These are phyloP conservation scores for Skeletonema menzelii DNA, from an alignment of 108 stramenopile genomes.

Conservation along the genomic window DNA sequence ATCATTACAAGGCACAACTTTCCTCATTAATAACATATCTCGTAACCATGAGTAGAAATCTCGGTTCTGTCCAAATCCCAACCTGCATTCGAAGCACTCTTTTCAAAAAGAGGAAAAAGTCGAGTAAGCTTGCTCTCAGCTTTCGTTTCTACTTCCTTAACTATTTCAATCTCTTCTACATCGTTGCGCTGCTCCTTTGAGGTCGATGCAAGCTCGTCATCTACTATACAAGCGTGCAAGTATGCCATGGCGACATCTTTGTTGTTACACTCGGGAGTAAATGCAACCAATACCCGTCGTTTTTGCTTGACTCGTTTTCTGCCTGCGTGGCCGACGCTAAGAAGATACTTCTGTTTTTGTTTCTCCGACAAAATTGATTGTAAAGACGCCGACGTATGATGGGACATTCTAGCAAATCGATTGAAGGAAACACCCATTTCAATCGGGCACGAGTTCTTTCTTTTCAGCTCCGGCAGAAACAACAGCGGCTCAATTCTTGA, in stretches of 20 bases:
- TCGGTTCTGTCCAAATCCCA: slow-evolving; percentile 51
- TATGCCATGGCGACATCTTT: slow-evolving; percentile 65
- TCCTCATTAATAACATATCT: slow-evolving; percentile 24
- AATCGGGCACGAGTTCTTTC: slow-evolving; percentile 40
- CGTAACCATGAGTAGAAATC: slow-evolving; percentile 31
- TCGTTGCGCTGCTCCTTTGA: slow-evolving; percentile 10
- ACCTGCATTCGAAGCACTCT: slow-evolving; percentile 22
- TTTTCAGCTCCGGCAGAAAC: slow-evolving; percentile 50
- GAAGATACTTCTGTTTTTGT: slow-evolving; percentile 29
- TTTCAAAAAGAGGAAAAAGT: slow-evolving; percentile 43
- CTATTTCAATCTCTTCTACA: slow-evolving; percentile 9
- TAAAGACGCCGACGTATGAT: slow-evolving; percentile 11
- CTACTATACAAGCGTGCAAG: slow-evolving; percentile 56
- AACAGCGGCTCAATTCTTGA: slow-evolving; percentile 69
- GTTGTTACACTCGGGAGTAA: slow-evolving; percentile 41
- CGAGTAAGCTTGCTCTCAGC: slow-evolving; percentile 6
- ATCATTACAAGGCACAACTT: background rate
- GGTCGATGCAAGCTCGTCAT: slow-evolving; percentile 14
- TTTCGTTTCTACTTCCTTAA: slow-evolving; percentile 21
- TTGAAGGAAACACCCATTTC: slow-evolving; percentile 62
- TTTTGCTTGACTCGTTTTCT: slow-evolving; percentile 11
- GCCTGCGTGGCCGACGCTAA: slow-evolving; percentile 10
- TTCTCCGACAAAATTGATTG: slow-evolving; percentile 14
- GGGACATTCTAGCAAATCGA: slow-evolving; percentile 36
- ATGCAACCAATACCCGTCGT: slow-evolving; percentile 49